Base-by-base conservation (phyloP, 441 rosid genomes). In the Isatis lusitanica region DNA sequence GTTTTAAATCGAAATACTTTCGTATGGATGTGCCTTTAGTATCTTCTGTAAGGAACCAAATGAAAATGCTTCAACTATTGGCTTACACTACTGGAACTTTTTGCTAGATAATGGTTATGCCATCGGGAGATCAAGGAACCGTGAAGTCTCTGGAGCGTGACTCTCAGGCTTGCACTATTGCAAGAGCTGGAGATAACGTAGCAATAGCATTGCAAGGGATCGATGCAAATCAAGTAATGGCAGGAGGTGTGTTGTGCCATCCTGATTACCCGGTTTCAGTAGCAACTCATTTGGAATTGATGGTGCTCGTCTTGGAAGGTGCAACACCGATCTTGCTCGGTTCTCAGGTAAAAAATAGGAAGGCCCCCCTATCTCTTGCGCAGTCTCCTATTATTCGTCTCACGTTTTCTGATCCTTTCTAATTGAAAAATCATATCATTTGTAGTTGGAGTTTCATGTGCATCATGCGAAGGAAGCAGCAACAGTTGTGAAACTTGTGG, bases 401-500 rank as follows among this genome's bases (percentile, higher is more conserved):
- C 56, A 12, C 35, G 59, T 55, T 35, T 31, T 69, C 74, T 75
- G 30, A 73, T 63, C 24, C 6, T 43, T 48, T 42, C 7, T 16
- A 15, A 42, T 33, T 39, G 50, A 38, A 68, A 61, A 26, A 30
- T 55, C 24, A 42, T 52, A 40, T 78, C 60, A 74, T 80, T 7
- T 48, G 11, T 79, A 96, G 99, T 67, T 93, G 91, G 99, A 96
- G 82, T 88, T 94, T 79, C 97, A 96, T 63, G 74, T 89, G 71
- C 97, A 90, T 75, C 99, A 93, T 35, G 90, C 88, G 13, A 90
- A 90, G 82, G 97, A 88, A 79, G 98, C 88, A 63, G 97, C 96
- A 28, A 86, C 83, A 72, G 86, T 96, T 58, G 80, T 66, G 66
- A 90, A 76, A 66, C 87, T 93, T 68, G 47, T 81, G 66, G 85